Percentiles rank a stretch among this genome's conserved stretches.
Evolutionary conservation across 495 filamentous ascomycete genomes (phyloP).

Genomic region (Xylaria cubensis): DNA sequence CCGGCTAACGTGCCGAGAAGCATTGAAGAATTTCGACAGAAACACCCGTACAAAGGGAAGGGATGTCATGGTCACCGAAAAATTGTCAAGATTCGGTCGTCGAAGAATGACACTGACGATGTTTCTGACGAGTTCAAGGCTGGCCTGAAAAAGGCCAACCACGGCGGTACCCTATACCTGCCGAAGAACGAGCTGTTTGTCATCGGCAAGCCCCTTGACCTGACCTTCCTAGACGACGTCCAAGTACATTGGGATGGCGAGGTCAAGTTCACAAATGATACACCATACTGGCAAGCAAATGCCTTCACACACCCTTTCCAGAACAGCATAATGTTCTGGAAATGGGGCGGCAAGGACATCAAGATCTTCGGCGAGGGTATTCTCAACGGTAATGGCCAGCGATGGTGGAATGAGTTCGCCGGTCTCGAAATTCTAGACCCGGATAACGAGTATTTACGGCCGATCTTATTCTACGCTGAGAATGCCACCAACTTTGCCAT

Average conservation of each 20-base stretch:
- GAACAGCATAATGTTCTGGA: conserved; percentile 66
- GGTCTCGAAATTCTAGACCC: conserved; percentile 51
- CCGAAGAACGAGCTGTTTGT: conserved; percentile 60
- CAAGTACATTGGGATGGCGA: conserved; percentile 64
- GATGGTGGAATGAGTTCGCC: conserved; percentile 47
- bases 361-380: conserved; percentile 61
- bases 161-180: conserved; percentile 59
- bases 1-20: conserved; percentile 39
- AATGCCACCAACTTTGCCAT: conserved; percentile 62
- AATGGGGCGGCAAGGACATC: conserved; percentile 64
- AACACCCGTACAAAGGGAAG: conserved; percentile 36
- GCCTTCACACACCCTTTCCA: conserved; percentile 64
- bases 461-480: conserved; percentile 62
- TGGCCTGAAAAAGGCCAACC: conserved; percentile 59
- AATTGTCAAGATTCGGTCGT: conserved; percentile 57
- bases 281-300: conserved; percentile 64
- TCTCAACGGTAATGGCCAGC: conserved; percentile 62
- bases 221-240: conserved; percentile 63
- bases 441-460: conserved; percentile 59
- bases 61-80: conserved; percentile 39
- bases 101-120: conserved; percentile 60
- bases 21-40: conserved; percentile 39
- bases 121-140: conserved; percentile 59
- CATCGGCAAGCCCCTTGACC: conserved; percentile 62
- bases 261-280: conserved; percentile 65